These are phyloP conservation scores for Trametes versicolor DNA, from an alignment of 1,284 basidiomycete species.

Conservation along the genomic window DNA sequence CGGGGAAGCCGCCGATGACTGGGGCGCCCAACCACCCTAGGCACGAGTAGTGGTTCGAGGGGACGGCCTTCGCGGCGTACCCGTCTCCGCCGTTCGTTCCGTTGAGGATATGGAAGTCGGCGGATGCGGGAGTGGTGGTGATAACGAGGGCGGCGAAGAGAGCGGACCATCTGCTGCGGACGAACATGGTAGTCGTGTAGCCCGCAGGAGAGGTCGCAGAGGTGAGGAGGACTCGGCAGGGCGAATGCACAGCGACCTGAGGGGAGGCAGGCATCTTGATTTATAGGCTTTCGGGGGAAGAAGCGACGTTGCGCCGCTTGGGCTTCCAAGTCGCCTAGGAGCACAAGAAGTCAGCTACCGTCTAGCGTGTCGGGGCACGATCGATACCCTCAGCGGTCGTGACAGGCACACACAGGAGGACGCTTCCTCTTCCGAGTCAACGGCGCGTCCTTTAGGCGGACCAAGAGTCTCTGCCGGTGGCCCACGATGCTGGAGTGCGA, in stretches of 20 bases:
- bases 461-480: too few species aligned
- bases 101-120: constrained; percentile 17
- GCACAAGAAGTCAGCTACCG: neutral
- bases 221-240: neutral
- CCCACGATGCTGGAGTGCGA: too few species aligned
- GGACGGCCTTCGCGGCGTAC: constrained; percentile 13
- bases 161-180: neutral
- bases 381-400: neutral
- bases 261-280: neutral
- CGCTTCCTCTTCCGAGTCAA: too few species aligned
- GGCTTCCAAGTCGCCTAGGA: neutral
- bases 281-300: neutral
- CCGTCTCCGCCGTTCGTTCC: constrained; percentile 11
- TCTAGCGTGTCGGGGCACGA: neutral
- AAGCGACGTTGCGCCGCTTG: neutral
- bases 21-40: constrained; percentile 6
- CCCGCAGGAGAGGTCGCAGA: neutral
- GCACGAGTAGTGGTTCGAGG: constrained; percentile 17
- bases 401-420: neutral
- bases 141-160: neutral
- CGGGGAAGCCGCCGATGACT: neutral
- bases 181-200: neutral
- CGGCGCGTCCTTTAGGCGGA: too few species aligned
- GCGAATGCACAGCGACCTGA: neutral
- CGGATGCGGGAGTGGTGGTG: neutral